Evolutionary conservation across 352 stramenopile species (phyloP), one percentile per base, ranked within the genome.

Genomic region (Phytophthora tubulina): DNA sequence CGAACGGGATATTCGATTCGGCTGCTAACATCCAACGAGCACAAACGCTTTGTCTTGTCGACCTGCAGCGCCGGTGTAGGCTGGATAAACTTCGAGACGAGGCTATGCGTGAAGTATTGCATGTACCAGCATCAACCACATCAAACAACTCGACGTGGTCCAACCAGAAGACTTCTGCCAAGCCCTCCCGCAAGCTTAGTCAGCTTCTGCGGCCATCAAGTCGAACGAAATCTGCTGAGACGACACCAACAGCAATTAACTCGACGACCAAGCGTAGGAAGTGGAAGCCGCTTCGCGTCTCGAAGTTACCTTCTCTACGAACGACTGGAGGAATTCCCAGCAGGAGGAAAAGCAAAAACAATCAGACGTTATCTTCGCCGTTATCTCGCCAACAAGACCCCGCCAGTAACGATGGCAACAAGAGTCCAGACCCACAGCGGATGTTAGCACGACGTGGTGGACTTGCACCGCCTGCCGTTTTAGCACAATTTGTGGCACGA

Each of bases 31-130:
- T 76, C 9, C 81, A 90, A 42, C 81, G 85, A 1, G 86, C 86
- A 1, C 86, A 93, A 33, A 77, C 84, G 10, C 68, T 95, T 27
- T 92, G 84, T 44, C 75, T 95, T 17, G 85, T 93, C 2, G 84
- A 92, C 54, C 69, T 93, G 31, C 82, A 92, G 67, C 88, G 82
- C 13, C 67, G 74, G 2, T 93, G 84, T 72, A 84, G 81, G 21
- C 70, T 95, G 6, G 83, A 93, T 17, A 73, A 74, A 31, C 63
- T 95, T 48, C 81, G 85, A 6, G 82, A 91, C 35, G 81, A 93
- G 53, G 84, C 85, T 0, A 81, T 92, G 52, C 53, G 67, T 33
- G 84, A 93, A 54, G 75, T 93, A 7, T 49, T 92, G 0, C 70
- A 75, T 33, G 21, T 63, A 17, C 27, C 59, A 15, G 49, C 54